Conservation (phyloP, 768 basidiomycete genomes). For the Russula olivacea region DNA sequence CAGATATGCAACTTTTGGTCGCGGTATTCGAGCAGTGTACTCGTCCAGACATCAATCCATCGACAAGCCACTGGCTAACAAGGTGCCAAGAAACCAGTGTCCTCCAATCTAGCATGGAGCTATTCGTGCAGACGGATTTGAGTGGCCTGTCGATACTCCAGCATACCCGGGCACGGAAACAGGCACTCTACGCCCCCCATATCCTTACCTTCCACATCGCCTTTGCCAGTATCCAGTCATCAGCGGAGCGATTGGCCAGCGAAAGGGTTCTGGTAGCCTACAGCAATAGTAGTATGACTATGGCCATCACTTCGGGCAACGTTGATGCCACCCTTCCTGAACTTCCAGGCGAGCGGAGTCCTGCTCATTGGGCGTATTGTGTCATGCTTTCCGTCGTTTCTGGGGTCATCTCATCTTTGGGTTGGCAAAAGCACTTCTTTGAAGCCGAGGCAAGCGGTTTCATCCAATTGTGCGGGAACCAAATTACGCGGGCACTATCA, state of each 20-base stretch:
- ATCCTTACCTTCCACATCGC: slow-evolving; percentile 84
- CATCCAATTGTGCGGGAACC: slow-evolving; percentile 77
- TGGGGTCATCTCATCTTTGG: slow-evolving; percentile 57
- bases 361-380: slow-evolving; percentile 77
- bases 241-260: slow-evolving; percentile 81
- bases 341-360: slow-evolving; percentile 68
- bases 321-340: slow-evolving; percentile 65
- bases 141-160: slow-evolving; percentile 63
- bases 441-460: slow-evolving; percentile 82
- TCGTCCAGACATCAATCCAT: slow-evolving; percentile 56
- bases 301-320: slow-evolving; percentile 66
- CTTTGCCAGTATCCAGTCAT: slow-evolving; percentile 64
- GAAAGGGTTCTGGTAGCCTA: slow-evolving; percentile 79
- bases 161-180: slow-evolving; percentile 53
- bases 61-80: slow-evolving; percentile 72
- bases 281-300: slow-evolving; percentile 72
- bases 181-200: slow-evolving; percentile 69
- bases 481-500: slow-evolving; percentile 66
- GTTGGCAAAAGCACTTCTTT: slow-evolving; percentile 69
- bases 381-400: slow-evolving; percentile 77
- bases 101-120: slow-evolving; percentile 66
- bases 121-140: slow-evolving; percentile 63
- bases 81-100: slow-evolving; percentile 77
- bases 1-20: slow-evolving; percentile 75
- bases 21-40: slow-evolving; percentile 82